Percentiles rank a stretch among this genome's conserved stretches.
These are phyloP conservation scores for Cetraspora pellucida DNA, from an alignment of 192 early-diverging fungal genomes.

Conservation along the genomic window DNA sequence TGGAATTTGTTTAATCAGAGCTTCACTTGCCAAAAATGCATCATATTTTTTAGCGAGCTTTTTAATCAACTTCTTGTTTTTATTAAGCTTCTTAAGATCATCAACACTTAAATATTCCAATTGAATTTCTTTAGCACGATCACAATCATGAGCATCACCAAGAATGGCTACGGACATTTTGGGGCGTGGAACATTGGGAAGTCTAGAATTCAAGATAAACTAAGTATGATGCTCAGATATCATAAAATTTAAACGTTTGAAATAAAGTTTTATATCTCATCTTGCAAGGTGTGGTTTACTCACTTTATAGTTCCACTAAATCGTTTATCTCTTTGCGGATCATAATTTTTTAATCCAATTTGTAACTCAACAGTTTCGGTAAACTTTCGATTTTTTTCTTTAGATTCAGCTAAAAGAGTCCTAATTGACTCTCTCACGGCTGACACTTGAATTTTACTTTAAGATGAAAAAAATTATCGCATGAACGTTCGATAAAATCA, in stretches of 20 bases:
- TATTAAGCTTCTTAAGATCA: constrained; percentile 99
- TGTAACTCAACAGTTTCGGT: constrained; percentile 96
- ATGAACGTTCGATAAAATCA: no score
- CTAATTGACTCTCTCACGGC: constrained; percentile 82
- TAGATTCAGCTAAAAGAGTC: constrained; percentile 70
- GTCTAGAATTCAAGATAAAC: constrained; percentile 46
- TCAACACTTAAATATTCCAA: constrained; percentile 94
- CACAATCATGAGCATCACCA: constrained; percentile 95
- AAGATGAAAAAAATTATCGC: not conserved
- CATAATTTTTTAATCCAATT: constrained; percentile 99
- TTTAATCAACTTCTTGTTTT: constrained; percentile 99
- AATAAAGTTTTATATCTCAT: not conserved
- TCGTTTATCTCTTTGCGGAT: constrained; percentile 99
- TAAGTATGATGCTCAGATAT: not conserved
- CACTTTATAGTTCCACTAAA: constrained; percentile 91
- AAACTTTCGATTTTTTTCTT: constrained; percentile 96
- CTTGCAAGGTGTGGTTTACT: not conserved
- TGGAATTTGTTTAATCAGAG: constrained; percentile 99
- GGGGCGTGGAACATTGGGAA: constrained; percentile 94
- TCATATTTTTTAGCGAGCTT: constrained; percentile 99
- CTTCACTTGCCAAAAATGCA: constrained; percentile 98
- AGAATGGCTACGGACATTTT: constrained; percentile 94
- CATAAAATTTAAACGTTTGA: not conserved
- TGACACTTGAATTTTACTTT: constrained; percentile 84
- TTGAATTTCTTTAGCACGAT: constrained; percentile 88